Base-by-base conservation (phyloP, 352 stramenopile genomes). In the Phytophthora colocasiae region DNA sequence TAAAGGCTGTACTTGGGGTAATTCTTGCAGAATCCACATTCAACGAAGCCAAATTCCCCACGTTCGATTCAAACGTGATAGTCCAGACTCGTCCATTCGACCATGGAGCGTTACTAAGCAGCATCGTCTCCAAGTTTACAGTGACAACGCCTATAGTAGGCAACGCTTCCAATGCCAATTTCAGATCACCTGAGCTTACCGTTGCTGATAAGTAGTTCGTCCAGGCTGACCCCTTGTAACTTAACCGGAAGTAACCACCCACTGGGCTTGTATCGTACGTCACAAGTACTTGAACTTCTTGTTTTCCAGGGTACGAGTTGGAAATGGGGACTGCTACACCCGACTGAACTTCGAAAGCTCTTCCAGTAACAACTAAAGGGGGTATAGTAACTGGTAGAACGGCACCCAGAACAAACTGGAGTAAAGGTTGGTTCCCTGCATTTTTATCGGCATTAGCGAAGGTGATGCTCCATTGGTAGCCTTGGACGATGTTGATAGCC, bases 401-500 rank as follows among this genome's bases (percentile, higher is more conserved):
- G 0, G 36, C 66, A 34, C 41, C 32, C 44, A 60, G 59, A 29
- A 63, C 55, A 15, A 90, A 70, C 54, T 92, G 82, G 24, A 94
- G 81, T 71, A 92, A 64, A 3, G 86, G 86, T 34, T 88, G 77
- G 46, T 92, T 69, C 19, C 86, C 78, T 7, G 62, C n/a, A 19
- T 86, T 86, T 3, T 73, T 34, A 22, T 58, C 59, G 0, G 55
- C 19, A 19, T 76, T 74, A 8, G 67, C 71, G 66, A 97, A 96
- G 1, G 84, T 94, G 17, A 97, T 71, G 7, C 34, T 74, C 90
- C 90, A 97, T 44, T 89, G 71, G 63, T 89, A 96, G 3, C 90
- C 90, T 63, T 83, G 62, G 3, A 66, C 71, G 50, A 71, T 83
- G 27, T 90, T 85, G 15, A 95, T 62, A 8, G 75, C 71, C 14